Base-by-base conservation (phyloP, 2,329 filamentous ascomycete species). In the Xylariaceae sp. region DNA sequence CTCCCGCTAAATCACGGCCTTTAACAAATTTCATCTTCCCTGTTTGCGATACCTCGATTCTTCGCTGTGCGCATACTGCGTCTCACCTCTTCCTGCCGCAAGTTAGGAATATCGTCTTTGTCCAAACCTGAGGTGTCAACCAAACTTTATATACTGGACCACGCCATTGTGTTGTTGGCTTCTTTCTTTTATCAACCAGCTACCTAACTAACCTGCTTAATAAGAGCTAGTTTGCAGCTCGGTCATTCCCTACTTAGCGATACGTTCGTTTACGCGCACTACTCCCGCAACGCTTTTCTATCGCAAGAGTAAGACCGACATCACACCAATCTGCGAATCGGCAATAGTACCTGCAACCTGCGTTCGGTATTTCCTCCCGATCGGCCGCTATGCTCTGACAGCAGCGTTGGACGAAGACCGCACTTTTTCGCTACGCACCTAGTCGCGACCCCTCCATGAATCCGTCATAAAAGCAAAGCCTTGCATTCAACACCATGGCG, bases 401-500 rank as follows among this genome's bases (percentile, higher is more conserved):
- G 33, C 33, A 55, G 51, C 28, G 21, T 43, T 47, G 36, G 12
- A 45, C 23, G 28, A 24, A 46, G 24, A 53, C 34, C 16, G 11
- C 26, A 43, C 41, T 40, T n/a, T 37, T 40, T 45, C 40, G 47
- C 50, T 26, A 48, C 17, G 8, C 43, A 44, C 31, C 19, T 17
- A 24, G 24, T 36, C 28, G 19, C 43, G 12, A 28, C 37, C 44
- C 33, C 33, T 58, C 52, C 40, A 54, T 62, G 55, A 61, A 53
- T 58, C 40, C 28, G 34, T 26, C 44, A 21, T 50, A 45, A 31
- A 39, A 51, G 6, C 36, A 23, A 36, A 60, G 26, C n/a, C 41
- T 47, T 33, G 34, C 51, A 34, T 37, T 57, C 33, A 49, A 43
- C 58, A 68, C 44, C 48, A 70, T 70, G 68, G 57, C 67, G 47